These are phyloP conservation scores for Penicillium sp. DNA, from an alignment of 2,329 filamentous ascomycete species.

Conservation along the genomic window DNA sequence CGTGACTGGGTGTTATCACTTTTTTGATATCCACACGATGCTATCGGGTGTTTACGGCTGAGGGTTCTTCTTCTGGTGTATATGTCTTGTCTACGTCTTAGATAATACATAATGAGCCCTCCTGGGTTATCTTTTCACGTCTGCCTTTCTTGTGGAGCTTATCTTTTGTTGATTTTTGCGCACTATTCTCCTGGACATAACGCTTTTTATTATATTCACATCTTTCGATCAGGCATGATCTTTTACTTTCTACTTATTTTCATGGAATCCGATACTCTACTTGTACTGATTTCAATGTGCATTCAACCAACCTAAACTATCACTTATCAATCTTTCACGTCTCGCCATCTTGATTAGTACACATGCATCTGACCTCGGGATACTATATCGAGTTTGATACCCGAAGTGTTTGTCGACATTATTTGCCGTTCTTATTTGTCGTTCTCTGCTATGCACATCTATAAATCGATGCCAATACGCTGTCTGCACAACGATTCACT, in stretches of 20 bases:
- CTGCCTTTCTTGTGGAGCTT: constrained; percentile 5
- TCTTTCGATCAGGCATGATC: constrained; percentile 8
- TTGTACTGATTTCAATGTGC: no score
- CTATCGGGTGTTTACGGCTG: constrained; percentile 11
- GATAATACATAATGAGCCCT: constrained; percentile 44
- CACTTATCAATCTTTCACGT: not conserved
- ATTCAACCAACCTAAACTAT: not conserved
- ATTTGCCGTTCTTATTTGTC: not conserved
- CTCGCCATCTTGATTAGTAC: not conserved
- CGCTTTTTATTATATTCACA: constrained; percentile 11
- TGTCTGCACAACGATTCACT: not conserved
- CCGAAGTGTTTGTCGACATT: not conserved
- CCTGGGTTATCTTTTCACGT: constrained; percentile 12
- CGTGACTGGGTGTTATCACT: not conserved
- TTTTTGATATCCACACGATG: not conserved
- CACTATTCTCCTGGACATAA: constrained; percentile 16
- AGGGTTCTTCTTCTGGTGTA: constrained; percentile 4
- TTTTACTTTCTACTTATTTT: not conserved
- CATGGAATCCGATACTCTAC: not conserved
- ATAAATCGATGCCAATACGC: not conserved
- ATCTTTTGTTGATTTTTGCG: constrained; percentile 8
- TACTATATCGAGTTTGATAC: not conserved
- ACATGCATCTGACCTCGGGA: not conserved
- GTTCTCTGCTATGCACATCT: not conserved
- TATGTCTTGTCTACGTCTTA: constrained; percentile 12